A percentile compares a stretch with the other conserved stretches of the same genome.
phyloP scores from a whole-genome alignment of 805 yeast genomes.

The Saccharomycopsis fermentans region DNA sequence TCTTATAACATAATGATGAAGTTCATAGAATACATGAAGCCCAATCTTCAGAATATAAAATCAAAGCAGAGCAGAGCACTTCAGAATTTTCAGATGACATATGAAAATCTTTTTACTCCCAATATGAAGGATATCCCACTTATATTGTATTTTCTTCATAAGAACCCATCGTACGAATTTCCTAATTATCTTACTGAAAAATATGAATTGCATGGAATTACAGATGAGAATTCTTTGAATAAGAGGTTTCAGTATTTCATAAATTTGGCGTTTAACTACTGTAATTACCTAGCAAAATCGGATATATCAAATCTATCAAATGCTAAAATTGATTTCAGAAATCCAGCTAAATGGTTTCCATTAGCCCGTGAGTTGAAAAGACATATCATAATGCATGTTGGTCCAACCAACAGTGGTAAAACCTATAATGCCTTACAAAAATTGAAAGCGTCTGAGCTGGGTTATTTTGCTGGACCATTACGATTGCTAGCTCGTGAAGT shows the following conservation, averaged over 20 bases:
- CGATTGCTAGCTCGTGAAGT: constrained; percentile 86
- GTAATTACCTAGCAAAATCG: not conserved
- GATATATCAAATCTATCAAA: not conserved
- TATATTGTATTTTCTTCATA: not conserved
- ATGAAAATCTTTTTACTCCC: constrained; percentile 1
- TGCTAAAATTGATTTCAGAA: constrained; percentile 33
- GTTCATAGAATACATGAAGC: not conserved
- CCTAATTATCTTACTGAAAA: not conserved
- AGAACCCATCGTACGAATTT: not conserved
- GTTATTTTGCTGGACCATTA: constrained; percentile 92
- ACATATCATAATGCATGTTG: constrained; percentile 83
- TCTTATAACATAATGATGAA: not conserved
- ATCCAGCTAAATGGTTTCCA: constrained; percentile 78
- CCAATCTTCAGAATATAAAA: not conserved
- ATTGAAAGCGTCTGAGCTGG: constrained; percentile 54
- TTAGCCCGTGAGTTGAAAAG: constrained; percentile 72
- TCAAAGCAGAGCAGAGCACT: not conserved
- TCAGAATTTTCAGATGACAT: not conserved
- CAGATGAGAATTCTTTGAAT: not conserved
- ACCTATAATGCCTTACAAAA: constrained; percentile 73
- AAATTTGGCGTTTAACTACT: not conserved
- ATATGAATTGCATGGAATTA: not conserved
- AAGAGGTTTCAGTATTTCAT: constrained; percentile 1
- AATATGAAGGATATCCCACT: not conserved
- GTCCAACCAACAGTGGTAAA: constrained; percentile 96